phyloP scores from a whole-genome alignment of 352 stramenopile genomes.

The Pythium phragmitis region DNA sequence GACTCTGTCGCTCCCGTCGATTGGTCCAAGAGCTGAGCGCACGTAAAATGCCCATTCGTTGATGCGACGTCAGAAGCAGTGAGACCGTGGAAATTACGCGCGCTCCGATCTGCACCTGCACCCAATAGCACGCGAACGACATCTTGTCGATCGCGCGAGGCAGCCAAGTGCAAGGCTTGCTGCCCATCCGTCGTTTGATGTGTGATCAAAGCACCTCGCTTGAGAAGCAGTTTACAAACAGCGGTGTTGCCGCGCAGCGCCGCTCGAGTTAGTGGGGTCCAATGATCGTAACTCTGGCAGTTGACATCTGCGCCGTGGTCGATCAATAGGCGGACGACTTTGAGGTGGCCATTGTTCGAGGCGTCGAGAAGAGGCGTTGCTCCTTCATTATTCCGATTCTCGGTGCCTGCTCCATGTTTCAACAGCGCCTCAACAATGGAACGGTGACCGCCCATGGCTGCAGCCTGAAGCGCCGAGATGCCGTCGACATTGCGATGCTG shows the following conservation, averaged over 20 bases:
- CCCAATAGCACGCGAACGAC: slow-evolving; percentile 1
- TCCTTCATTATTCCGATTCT: neutral
- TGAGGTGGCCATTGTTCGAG: neutral
- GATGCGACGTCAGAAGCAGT: neutral
- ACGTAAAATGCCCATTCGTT: neutral
- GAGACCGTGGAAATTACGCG: slow-evolving; percentile 2
- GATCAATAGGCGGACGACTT: slow-evolving; percentile 1
- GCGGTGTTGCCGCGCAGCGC: neutral
- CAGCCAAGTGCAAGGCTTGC: slow-evolving; percentile 2
- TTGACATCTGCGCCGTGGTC: slow-evolving; percentile 3
- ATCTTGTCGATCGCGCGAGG: neutral
- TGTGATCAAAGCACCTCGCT: neutral
- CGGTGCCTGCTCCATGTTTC: neutral
- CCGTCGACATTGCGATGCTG: too few species aligned
- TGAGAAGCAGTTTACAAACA: neutral
- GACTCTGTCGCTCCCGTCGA: too few species aligned
- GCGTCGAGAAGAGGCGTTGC: neutral
- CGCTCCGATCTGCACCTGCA: neutral
- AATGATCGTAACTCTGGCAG: neutral
- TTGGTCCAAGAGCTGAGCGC: neutral
- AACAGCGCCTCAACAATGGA: slow-evolving; percentile 2
- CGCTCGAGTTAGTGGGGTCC: slow-evolving; percentile 1
- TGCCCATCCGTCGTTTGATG: neutral
- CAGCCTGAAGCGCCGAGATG: too few species aligned
- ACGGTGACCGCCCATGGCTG: too few species aligned